Evolutionary conservation across 768 basidiomycete genomes (phyloP), one percentile per base, ranked within the genome.

Genomic region (Russula griseocarnosa): DNA sequence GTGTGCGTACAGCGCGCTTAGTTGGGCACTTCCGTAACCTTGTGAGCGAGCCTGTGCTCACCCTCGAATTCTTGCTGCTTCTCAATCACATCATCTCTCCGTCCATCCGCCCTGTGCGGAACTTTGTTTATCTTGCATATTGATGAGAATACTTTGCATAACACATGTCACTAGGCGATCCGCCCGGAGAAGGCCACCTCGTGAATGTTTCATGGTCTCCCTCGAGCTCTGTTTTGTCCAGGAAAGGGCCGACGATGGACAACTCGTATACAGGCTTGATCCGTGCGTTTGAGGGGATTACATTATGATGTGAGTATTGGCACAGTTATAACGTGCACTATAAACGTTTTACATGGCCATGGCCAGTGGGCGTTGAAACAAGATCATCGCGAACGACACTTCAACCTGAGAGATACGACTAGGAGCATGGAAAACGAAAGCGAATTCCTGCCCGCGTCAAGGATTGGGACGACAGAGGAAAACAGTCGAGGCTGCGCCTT

Each of bases 1-100:
- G n/a, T n/a, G 76, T 93, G 50, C 86, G 87, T 24, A 78, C 78
- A 32, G 84, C 80, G 26, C 79, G 80, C 44, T 75, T 75, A 50
- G 78, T 80, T 18, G 85, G 87, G 9, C 81, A 82, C 64, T 89
- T 81, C 71, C 78, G 89, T 68, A 85, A 90, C 71, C 79, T 92
- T 44, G 79, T 86, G 52, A 81, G 78, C 70, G 82, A 82, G 8
- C 85, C 85, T 0, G 77, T 83, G 61, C 77, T 94, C 32, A 84
- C 83, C 65, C 79, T 90, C 26, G 97, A 99, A 75, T 87, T 98
- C 62, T 85, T 86, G 7, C 93, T 97, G 13, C 83, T 86, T 62
- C 82, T 99, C 70, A 98, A 98, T 76, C 81, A 97, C 59, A 96
- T 99, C 71, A 90, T 99, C 69, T 92, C 92, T 3, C 95, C 97